Base-by-base conservation (phyloP, 352 stramenopile species). In the Globisporangium parvum region DNA sequence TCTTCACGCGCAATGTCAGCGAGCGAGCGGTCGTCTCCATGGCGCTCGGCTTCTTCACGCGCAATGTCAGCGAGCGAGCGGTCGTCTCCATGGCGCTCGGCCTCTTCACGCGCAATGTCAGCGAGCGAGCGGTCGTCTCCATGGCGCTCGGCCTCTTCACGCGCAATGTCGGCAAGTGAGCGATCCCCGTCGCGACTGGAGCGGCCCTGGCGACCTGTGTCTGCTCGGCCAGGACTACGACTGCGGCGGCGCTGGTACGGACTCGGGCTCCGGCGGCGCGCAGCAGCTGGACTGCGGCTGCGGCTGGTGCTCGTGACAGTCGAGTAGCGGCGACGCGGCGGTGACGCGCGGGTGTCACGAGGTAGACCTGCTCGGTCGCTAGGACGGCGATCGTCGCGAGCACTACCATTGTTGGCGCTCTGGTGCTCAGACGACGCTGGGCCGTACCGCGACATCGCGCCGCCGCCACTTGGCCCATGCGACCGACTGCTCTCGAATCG, bases 51-150 rank as follows among this genome's bases (percentile, higher is more conserved):
- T 11, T 37, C 10, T 12, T 37, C 31, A 14, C 31, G 8, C 31
- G 31, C 31, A 37, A 37, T 37, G 31, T 37, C 31, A 10, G 31
- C 31, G 31, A 37, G 8, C 31, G 31, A 37, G 5, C 31, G 31
- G 6, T 37, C 31, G 31, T 12, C 31, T 5, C 31, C 31, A 37
- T 12, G 31, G 10, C 6, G 63, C 49, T 78, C 61, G 39, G 70
- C 66, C 28, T 84, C 71, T 23, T 83, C 67, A 18, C 68, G 69
- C 14, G 73, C 71, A 60, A 81, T 56, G 46, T 78, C 73, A 4
- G 73, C 75, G 53, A 85, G 80, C 18, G 72, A 82, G 23, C 73
- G 70, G 4, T 83, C 65, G 48, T 79, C 69, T 5, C 31, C 31
- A 37, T 12, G 31, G 8, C 20, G 18, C 10, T 28, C 41, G n/a